phyloP scores from a whole-genome alignment of 2,329 filamentous ascomycete species.

The Tolypocladium album region DNA sequence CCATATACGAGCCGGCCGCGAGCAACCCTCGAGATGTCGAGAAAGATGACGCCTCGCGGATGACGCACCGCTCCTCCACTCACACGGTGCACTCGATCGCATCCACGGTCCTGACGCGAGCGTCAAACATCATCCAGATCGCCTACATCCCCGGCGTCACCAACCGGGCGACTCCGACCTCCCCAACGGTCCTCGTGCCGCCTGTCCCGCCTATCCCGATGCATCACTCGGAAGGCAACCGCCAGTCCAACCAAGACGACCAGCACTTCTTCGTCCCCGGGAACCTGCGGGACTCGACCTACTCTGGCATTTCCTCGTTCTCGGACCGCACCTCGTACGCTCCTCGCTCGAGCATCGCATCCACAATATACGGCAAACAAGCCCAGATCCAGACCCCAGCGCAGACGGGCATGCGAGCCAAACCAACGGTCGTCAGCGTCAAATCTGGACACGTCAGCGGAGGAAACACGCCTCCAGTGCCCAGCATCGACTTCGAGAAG shows the following conservation, averaged over 20 bases:
- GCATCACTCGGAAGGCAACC: slow-evolving; percentile 36
- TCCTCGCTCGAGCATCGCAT: slow-evolving; percentile 67
- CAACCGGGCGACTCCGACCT: slow-evolving; percentile 78
- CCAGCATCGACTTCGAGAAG: slow-evolving; percentile 55
- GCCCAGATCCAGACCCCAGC: slow-evolving; percentile 74
- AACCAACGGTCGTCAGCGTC: slow-evolving; percentile 88
- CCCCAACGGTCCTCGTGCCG: slow-evolving; percentile 71
- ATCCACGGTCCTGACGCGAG: slow-evolving; percentile 87
- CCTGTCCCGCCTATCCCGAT: slow-evolving; percentile 87
- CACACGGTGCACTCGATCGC: slow-evolving; percentile 87
- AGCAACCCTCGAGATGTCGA: slow-evolving; percentile 30
- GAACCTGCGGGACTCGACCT: slow-evolving; percentile 83
- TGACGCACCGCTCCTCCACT: slow-evolving; percentile 58
- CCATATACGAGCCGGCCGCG: slow-evolving; percentile 46
- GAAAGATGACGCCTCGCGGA: slow-evolving; percentile 31
- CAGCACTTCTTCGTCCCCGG: slow-evolving; percentile 91
- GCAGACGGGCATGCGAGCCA: slow-evolving; percentile 76
- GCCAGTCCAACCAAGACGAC: slow-evolving; percentile 51
- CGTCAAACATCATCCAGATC: slow-evolving; percentile 98
- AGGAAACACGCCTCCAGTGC: slow-evolving; percentile 57
- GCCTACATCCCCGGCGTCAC: slow-evolving; percentile 97
- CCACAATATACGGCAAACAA: slow-evolving; percentile 88
- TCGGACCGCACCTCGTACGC: slow-evolving; percentile 53
- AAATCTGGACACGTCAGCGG: slow-evolving; percentile 53
- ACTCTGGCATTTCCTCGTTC: slow-evolving; percentile 62